A percentile compares a stretch with the other conserved stretches of the same genome.
Evolutionary conservation across 2,329 filamentous ascomycete genomes (phyloP).

Genomic region (Venturia nashicola): DNA sequence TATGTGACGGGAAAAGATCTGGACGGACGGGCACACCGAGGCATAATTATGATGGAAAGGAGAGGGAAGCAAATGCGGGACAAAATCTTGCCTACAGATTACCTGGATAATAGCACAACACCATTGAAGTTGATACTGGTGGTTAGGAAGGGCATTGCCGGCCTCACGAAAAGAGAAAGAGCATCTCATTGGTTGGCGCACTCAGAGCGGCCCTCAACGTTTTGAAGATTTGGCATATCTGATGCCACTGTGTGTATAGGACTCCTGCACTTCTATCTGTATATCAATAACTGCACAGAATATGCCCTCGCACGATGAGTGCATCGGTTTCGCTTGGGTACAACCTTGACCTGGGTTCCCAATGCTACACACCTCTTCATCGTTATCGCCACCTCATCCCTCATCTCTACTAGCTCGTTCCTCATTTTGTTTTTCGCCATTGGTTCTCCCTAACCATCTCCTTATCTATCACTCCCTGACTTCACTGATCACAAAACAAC

Average conservation of each 20-base stretch:
- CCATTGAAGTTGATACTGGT: background rate
- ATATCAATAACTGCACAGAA: background rate
- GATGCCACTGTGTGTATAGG: background rate
- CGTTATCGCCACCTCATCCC: too few species aligned
- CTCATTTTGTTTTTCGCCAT: too few species aligned
- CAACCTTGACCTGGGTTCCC: too few species aligned
- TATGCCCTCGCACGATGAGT: background rate
- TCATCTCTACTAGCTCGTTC: too few species aligned
- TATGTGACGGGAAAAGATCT: background rate
- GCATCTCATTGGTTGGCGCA: background rate
- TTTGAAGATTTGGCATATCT: background rate
- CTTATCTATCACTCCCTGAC: too few species aligned
- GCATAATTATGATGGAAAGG: background rate
- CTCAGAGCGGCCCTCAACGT: background rate
- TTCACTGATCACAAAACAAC: too few species aligned
- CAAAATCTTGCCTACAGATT: background rate
- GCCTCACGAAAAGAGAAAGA: background rate
- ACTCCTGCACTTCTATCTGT: background rate
- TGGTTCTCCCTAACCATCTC: too few species aligned
- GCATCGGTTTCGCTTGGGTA: too few species aligned
- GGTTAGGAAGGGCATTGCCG: background rate
- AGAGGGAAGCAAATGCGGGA: too few species aligned
- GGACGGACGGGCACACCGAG: background rate
- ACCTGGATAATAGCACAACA: background rate
- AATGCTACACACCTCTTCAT: too few species aligned